Base-by-base conservation (phyloP, 371 early-diverging fungal genomes). In the Mucor saturninus region DNA sequence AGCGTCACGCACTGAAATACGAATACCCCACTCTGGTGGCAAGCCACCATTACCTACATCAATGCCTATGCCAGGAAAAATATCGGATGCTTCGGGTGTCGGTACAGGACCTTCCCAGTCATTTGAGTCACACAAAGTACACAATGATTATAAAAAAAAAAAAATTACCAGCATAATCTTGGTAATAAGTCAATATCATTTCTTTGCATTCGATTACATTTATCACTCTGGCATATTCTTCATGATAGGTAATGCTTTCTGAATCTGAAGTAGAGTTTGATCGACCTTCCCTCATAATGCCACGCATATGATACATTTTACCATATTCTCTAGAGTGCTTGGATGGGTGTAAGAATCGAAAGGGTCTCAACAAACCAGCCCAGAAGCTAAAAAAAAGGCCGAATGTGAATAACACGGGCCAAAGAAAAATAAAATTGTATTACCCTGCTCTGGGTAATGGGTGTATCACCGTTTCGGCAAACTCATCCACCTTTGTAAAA, bases 171-270 rank as follows among this genome's bases (percentile, higher is more conserved):
- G 91, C 82, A 51, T 83, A 81, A 64, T 94, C 94, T 5, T 81
- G 69, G 65, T 86, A 90, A 59, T 93, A 94, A 4, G 77, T 73
- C 11, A 93, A 29, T 4, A 81, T 80, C 59, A 91, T 73, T 49
- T 75, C 62, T 15, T 79, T 83, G 52, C 89, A 87, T 46, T 91
- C 90, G 2, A 93, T 61, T 0, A 91, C 65, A 31, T 80, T 84
- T n/a, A 78, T 75, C 2, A 91, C 89, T 65, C 82, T 78, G 2
- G 91, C 95, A 64, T 94, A 94, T 56, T 94, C 92, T 28, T 83
- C 79, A 55, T 80, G 82, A 26, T 69, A 75, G 5, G 69, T 76
- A n/a, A 67, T 72, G 59, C 75, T 70, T 50, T 63, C 61, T 75
- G 59, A n/a, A 52, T 59, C 5, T 61, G 65, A 8, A 46, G 62